A percentile compares a stretch with the other conserved stretches of the same genome.
These are phyloP conservation scores for Plenodomus lindquistii DNA, from an alignment of 2,329 filamentous ascomycete genomes.

Conservation along the genomic window DNA sequence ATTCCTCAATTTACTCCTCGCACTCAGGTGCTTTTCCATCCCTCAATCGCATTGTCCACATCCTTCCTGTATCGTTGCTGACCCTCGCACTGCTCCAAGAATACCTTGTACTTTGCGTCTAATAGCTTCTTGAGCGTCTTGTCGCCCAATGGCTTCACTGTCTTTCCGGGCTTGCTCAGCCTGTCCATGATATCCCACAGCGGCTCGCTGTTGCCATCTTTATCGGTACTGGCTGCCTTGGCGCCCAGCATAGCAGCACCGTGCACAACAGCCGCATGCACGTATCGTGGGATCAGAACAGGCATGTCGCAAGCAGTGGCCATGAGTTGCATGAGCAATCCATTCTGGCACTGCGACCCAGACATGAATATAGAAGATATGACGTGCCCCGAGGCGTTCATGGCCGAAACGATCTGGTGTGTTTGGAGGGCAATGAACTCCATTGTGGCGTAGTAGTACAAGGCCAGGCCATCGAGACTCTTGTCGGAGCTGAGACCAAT, in stretches of 20 bases:
- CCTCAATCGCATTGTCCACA: conserved; percentile 64
- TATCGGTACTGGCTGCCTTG: conserved; percentile 87
- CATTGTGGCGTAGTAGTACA: conserved; percentile 95
- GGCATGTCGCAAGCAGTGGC: conserved; percentile 91
- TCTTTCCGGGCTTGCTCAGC: conserved; percentile 90
- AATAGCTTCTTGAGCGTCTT: conserved; percentile 76
- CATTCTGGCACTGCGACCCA: conserved; percentile 95
- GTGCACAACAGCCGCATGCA: conserved; percentile 93
- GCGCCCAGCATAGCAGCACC: conserved; percentile 98
- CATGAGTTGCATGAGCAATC: conserved; percentile 86
- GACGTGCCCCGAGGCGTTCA: conserved; percentile 87
- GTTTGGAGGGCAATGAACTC: conserved; percentile 99
- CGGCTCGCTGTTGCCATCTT: conserved; percentile 77
- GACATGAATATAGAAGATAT: conserved; percentile 98
- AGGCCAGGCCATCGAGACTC: conserved; percentile 80
- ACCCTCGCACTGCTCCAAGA: conserved; percentile 85
- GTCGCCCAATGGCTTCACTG: conserved; percentile 75
- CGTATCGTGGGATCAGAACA: conserved; percentile 89
- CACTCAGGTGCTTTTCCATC: conserved; percentile 26
- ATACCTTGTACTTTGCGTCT: conserved; percentile 91
- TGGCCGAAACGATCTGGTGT: conserved; percentile 88
- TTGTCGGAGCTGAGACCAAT: conserved; percentile 87
- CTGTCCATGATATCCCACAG: conserved; percentile 98
- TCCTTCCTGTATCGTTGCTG: conserved; percentile 81
- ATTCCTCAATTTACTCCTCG: background rate